Evolutionary conservation across 164 flowering plant genomes (phyloP).

Genomic region (Nymphaea colorata): DNA sequence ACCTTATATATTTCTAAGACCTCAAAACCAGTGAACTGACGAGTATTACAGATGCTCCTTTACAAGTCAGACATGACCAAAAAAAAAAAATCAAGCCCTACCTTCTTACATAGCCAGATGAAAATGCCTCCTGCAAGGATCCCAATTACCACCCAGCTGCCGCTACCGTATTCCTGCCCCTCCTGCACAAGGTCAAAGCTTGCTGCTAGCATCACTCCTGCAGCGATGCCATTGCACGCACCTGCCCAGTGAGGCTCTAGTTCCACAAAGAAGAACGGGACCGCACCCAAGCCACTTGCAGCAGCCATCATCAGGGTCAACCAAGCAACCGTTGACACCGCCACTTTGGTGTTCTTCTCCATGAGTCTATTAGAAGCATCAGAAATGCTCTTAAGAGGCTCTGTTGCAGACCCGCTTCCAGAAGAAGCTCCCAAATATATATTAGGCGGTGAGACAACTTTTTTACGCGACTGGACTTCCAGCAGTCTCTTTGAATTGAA

Average conservation of each 20-base stretch:
- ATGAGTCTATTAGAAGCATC: conserved; percentile 10
- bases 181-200: conserved; percentile 97
- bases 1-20: too few species aligned
- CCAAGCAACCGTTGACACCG: conserved; percentile 76
- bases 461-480: conserved; percentile 15
- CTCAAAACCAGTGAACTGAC: neutral
- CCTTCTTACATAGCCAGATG: conserved; percentile 95
- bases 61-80: neutral
- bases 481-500: neutral
- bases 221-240: conserved; percentile 95
- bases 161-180: conserved; percentile 83
- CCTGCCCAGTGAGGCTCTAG: conserved; percentile 98
- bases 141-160: conserved; percentile 87
- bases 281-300: conserved; percentile 93
- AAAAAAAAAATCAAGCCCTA: conserved; percentile 12
- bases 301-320: conserved; percentile 93
- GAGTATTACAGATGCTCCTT: neutral
- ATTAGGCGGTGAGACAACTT: conserved; percentile 52
- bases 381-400: conserved; percentile 23
- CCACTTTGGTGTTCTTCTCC: conserved; percentile 42
- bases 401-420: conserved; percentile 61
- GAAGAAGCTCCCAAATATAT: conserved; percentile 29
- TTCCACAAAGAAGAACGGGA: conserved; percentile 97
- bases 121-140: conserved; percentile 79
- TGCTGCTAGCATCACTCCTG: conserved; percentile 99